Evolutionary conservation across 305 asterid genomes (phyloP), one percentile per base, ranked within the genome.

Genomic region (Salvia sclarea): DNA sequence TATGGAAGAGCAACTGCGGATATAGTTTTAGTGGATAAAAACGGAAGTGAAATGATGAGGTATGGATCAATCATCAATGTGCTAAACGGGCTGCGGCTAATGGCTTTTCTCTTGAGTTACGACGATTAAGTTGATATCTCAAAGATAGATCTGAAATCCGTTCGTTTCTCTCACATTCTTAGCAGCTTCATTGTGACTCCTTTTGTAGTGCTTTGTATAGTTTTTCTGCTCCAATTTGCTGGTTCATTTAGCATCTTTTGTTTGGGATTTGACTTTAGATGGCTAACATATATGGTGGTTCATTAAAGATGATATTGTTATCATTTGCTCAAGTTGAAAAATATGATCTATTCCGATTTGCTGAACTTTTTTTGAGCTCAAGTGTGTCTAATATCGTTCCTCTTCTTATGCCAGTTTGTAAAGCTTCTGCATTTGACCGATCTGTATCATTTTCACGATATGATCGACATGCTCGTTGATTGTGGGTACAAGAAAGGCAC

Each of bases 401-500:
- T 28, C 58, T 69, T 13, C 68, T 24, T 68, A 6, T 17, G 74
- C 66, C 88, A 90, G 96, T 68, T 85, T 62, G 88, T 90, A 30
- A 93, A 93, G 83, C 73, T 85, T 71, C 44, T 85, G 24, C 96
- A 71, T 78, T 31, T 94, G 80, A 68, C 80, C 35, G 88, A 77
- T 54, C 79, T 78, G 45, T 89, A 91, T 87, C 98, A 94, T 76
- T 94, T 94, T 68, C 99, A 94, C 64, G 91, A 91, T 62, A 91
- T 91, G 96, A 94, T 94, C 74, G 87, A 86, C 56, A 94, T 91
- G 99, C 99, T 94, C 64, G 99, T 91, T 66, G 88, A 79, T 61
- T 94, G 96, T 82, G 99, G 99, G 37, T 94, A 91, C 65, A 71
- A 82, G 82, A 94, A 89, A 79, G 99, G 99, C 63, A 78, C 86